Evolutionary conservation across 2,329 filamentous ascomycete species (phyloP).

Genomic region (Bipolaris victoriae): DNA sequence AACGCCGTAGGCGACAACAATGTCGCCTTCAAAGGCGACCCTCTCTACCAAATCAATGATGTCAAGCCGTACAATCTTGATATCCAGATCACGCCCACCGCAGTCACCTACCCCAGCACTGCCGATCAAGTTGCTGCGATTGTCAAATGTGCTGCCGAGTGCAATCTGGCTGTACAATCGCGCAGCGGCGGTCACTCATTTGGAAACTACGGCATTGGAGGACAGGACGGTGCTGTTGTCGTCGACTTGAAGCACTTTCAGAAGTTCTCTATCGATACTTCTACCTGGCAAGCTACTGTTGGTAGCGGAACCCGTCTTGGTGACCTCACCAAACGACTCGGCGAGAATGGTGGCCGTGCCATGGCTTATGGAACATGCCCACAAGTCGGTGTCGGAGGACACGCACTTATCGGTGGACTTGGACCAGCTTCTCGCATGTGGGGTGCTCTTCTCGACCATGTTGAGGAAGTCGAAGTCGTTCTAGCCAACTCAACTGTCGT

Average conservation of each 20-base stretch:
- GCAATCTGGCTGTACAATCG: slow-evolving; percentile 64
- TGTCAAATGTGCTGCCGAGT: slow-evolving; percentile 63
- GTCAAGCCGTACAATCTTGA: slow-evolving; percentile 50
- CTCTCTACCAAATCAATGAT: slow-evolving; percentile 38
- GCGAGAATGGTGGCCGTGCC: slow-evolving; percentile 47
- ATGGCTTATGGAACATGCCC: slow-evolving; percentile 57
- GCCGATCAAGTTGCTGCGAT: slow-evolving; percentile 61
- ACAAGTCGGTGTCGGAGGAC: slow-evolving; percentile 47
- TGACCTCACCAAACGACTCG: slow-evolving; percentile 45
- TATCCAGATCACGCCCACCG: slow-evolving; percentile 54
- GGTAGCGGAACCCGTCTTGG: slow-evolving; percentile 59
- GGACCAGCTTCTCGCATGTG: slow-evolving; percentile 44
- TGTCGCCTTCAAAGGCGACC: slow-evolving; percentile 31
- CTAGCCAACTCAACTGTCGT: slow-evolving; percentile 50
- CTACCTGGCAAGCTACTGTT: slow-evolving; percentile 54
- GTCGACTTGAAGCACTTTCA: slow-evolving; percentile 59
- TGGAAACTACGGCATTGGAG: slow-evolving; percentile 58
- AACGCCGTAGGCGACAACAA: slow-evolving; percentile 35
- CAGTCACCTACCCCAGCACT: slow-evolving; percentile 62
- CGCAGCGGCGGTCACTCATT: slow-evolving; percentile 70
- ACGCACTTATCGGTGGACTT: slow-evolving; percentile 47
- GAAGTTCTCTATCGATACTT: slow-evolving; percentile 53
- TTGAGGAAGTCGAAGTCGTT: slow-evolving; percentile 47
- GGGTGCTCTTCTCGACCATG: slow-evolving; percentile 44
- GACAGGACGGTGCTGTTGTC: slow-evolving; percentile 55